phyloP scores from a whole-genome alignment of 345 rosid species.

The Orychophragmus violaceus region DNA sequence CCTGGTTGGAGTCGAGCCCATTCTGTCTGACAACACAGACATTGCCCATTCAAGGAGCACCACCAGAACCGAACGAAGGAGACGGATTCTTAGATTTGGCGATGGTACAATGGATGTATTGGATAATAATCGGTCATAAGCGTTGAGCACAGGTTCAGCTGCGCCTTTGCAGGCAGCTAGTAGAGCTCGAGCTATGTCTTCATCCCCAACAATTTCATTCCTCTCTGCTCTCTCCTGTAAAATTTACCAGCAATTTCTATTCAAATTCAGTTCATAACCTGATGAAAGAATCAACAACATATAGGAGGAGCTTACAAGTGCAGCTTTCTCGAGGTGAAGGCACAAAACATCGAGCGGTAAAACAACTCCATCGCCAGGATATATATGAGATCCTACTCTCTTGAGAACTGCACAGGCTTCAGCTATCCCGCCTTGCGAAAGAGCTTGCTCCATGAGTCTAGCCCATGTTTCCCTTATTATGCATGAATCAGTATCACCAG shows the following conservation, averaged over 20 bases:
- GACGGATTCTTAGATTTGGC: constrained; percentile 71
- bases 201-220: constrained; percentile 68
- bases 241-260: background rate
- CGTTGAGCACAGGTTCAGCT: constrained; percentile 74
- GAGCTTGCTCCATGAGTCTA: constrained; percentile 85
- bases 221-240: constrained; percentile 79
- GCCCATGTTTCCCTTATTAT: constrained; percentile 90
- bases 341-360: constrained; percentile 78
- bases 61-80: constrained; percentile 67
- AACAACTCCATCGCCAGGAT: constrained; percentile 96
- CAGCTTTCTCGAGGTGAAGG: constrained; percentile 96
- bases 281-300: background rate
- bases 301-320: constrained; percentile 46
- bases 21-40: constrained; percentile 73
- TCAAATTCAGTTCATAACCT: constrained; percentile 5
- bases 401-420: constrained; percentile 88
- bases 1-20: constrained; percentile 60
- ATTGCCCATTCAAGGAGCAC: constrained; percentile 91
- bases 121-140: constrained; percentile 78
- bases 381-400: constrained; percentile 73
- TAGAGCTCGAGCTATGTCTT: constrained; percentile 85
- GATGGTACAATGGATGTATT: constrained; percentile 74
- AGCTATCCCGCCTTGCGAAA: constrained; percentile 79
- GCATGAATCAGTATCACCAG: constrained; percentile 90
- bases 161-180: constrained; percentile 93